Percentiles rank a stretch among this genome's conserved stretches.
phyloP scores from a whole-genome alignment of 352 stramenopile species.

The Plasmopara viticola region DNA sequence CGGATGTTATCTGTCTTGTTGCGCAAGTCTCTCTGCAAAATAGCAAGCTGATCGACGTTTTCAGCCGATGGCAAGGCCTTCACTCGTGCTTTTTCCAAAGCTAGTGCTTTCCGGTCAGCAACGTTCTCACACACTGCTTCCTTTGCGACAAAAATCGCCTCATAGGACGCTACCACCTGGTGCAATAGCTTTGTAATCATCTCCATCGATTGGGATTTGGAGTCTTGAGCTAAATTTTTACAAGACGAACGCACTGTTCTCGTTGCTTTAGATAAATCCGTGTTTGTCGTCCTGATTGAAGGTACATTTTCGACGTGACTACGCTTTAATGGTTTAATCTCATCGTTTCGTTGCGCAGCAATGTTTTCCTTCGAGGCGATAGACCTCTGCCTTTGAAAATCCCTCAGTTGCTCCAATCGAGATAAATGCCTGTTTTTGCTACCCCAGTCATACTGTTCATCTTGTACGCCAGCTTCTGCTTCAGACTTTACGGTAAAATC shows the following conservation, averaged over 20 bases:
- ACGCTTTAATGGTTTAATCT: slow-evolving; percentile 38
- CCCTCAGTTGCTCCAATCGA: slow-evolving; percentile 50
- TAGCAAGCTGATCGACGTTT: slow-evolving; percentile 20
- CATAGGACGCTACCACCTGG: slow-evolving; percentile 37
- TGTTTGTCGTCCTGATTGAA: neutral
- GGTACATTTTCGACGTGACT: slow-evolving; percentile 18
- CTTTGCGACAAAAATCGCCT: slow-evolving; percentile 43
- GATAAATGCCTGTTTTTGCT: slow-evolving; percentile 49
- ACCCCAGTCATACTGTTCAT: slow-evolving; percentile 33
- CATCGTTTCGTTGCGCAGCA: slow-evolving; percentile 58
- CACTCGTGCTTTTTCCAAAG: slow-evolving; percentile 29
- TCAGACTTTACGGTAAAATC: neutral
- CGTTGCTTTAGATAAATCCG: neutral
- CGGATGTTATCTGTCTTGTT: slow-evolving; percentile 55
- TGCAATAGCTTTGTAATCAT: slow-evolving; percentile 28
- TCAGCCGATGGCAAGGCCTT: slow-evolving; percentile 11
- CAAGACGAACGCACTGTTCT: neutral
- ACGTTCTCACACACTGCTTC: slow-evolving; percentile 44
- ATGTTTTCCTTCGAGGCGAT: slow-evolving; percentile 39
- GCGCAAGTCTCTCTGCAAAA: slow-evolving; percentile 31
- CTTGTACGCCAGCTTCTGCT: neutral
- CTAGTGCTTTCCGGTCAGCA: slow-evolving; percentile 46
- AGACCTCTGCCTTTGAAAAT: slow-evolving; percentile 39
- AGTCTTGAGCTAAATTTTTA: neutral
- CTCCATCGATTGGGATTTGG: slow-evolving; percentile 19